These are phyloP conservation scores for Aspergillus sp. DNA, from an alignment of 2,329 filamentous ascomycete species.

Conservation along the genomic window DNA sequence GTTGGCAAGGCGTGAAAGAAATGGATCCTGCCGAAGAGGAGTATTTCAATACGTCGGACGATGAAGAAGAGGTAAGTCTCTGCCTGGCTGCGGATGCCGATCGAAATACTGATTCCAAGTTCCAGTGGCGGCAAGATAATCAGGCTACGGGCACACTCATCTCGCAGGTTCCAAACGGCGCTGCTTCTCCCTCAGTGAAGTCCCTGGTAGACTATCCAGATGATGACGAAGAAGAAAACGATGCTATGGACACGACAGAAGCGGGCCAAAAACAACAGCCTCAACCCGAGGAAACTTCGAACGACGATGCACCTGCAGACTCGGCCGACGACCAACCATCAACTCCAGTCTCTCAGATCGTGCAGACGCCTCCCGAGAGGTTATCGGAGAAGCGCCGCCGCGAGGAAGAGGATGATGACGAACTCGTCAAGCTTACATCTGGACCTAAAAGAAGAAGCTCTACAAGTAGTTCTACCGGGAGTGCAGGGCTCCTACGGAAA, in stretches of 20 bases:
- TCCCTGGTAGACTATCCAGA: conserved; percentile 90
- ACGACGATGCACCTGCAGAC: conserved; percentile 24
- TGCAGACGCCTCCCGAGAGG: conserved; percentile 64
- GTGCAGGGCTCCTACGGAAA: conserved; percentile 32
- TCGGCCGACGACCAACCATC: conserved; percentile 26
- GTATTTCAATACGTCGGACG: conserved; percentile 89
- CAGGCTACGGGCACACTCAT: conserved; percentile 35
- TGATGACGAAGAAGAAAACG: conserved; percentile 78
- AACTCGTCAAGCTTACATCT: conserved; percentile 75
- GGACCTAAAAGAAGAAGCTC: conserved; percentile 49
- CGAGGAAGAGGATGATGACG: conserved; percentile 86
- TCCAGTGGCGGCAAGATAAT: conserved; percentile 38
- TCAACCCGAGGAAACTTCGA: conserved; percentile 15
- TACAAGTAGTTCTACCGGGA: conserved; percentile 34
- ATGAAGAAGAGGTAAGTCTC: conserved; percentile 65
- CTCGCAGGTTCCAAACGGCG: conserved; percentile 54
- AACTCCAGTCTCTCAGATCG: conserved; percentile 23
- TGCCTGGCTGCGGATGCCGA: neutral
- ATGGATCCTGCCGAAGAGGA: conserved; percentile 85
- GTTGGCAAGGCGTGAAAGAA: conserved; percentile 74
- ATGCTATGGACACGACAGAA: conserved; percentile 57
- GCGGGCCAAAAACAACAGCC: conserved; percentile 17
- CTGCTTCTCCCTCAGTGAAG: conserved; percentile 60
- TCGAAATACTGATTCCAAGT: conserved; percentile 10
- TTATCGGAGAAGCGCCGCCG: conserved; percentile 85